These are phyloP conservation scores for Eucalyptus guilfoylei DNA, from an alignment of 345 rosid genomes.

Conservation along the genomic window DNA sequence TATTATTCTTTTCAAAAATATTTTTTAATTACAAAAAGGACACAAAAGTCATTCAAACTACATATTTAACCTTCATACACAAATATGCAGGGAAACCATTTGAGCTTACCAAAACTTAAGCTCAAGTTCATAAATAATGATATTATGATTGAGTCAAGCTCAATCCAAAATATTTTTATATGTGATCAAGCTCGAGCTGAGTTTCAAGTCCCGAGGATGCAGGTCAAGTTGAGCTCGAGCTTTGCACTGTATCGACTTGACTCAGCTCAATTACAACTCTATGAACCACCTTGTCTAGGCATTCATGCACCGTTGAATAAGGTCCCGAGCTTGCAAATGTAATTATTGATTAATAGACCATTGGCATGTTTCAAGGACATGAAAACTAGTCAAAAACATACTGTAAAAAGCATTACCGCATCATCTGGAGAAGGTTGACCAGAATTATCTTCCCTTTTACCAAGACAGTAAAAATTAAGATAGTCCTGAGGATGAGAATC, in stretches of 20 bases:
- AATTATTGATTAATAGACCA: background rate
- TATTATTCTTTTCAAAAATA: background rate
- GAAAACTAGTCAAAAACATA: background rate
- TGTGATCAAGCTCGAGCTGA: background rate
- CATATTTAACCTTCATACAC: background rate
- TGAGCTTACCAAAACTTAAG: background rate
- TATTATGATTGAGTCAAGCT: background rate
- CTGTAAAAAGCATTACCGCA: constrained; percentile 17
- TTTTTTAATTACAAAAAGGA: background rate
- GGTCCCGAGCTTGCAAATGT: background rate
- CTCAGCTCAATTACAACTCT: background rate
- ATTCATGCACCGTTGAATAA: background rate
- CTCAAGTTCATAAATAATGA: background rate
- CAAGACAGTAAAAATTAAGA: constrained; percentile 93
- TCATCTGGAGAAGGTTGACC: constrained; percentile 9
- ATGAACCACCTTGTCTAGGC: background rate
- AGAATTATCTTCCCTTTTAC: constrained; percentile 43
- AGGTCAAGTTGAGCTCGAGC: background rate
- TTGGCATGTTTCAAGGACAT: background rate
- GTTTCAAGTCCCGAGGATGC: background rate
- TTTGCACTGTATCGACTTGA: background rate
- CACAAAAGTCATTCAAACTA: background rate
- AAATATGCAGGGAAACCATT: background rate
- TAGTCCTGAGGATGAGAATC: constrained; percentile 75
- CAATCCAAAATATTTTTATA: background rate